A percentile compares a stretch with the other conserved stretches of the same genome.
Conservation (phyloP, 805 yeast genomes). For the Allodekkera sacchari region DNA sequence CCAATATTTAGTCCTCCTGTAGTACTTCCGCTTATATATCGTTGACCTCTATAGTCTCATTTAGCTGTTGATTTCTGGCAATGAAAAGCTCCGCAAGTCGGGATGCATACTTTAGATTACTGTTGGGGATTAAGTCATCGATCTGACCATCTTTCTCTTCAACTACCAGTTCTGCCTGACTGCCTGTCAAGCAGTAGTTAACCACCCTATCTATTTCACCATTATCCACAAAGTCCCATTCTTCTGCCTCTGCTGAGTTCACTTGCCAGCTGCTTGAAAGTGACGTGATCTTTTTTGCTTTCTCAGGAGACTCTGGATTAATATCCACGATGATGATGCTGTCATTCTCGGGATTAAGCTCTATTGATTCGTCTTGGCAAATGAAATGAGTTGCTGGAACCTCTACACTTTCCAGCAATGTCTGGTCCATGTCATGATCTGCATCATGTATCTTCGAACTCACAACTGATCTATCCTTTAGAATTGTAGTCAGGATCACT, state of each 20-base stretch:
- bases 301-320: neutral
- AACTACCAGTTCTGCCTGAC: conserved; percentile 15
- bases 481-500: no score
- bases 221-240: conserved; percentile 9
- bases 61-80: conserved; percentile 15
- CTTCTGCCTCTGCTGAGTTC: neutral
- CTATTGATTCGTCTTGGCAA: conserved; percentile 1
- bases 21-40: no score
- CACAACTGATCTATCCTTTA: no score
- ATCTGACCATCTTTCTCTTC: conserved; percentile 7
- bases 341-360: conserved; percentile 2
- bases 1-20: no score
- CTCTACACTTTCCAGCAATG: no score
- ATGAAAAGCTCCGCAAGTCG: conserved; percentile 15
- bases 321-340: conserved; percentile 4
- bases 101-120: conserved; percentile 14
- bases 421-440: no score
- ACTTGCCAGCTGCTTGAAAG: conserved; percentile 9
- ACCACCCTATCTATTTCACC: neutral
- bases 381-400: neutral
- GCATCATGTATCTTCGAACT: no score
- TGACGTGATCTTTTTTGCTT: conserved; percentile 3
- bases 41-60: conserved; percentile 1
- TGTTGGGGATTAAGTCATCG: conserved; percentile 14
- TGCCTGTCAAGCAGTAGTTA: conserved; percentile 10